Evolutionary conservation across 1,284 basidiomycete species (phyloP), one percentile per base, ranked within the genome.

Genomic region (Ustilago bromivora): DNA sequence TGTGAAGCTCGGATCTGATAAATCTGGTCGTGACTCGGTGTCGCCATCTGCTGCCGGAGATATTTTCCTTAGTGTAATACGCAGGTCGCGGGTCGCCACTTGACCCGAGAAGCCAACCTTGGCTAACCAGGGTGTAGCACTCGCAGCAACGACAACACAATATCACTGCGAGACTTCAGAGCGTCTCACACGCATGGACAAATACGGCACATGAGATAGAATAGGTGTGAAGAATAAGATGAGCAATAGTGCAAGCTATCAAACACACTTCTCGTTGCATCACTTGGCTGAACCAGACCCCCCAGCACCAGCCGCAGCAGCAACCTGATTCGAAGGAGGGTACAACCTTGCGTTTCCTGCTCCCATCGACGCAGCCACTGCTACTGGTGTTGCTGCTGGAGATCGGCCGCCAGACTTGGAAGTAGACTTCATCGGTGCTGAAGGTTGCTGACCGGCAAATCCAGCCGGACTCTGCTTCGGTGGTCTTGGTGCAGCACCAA

Each of bases 311-410:
- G 40, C 40, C 19, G 19, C 17, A 51, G 46, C 47, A 23, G 28
- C 47, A 9, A 40, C 13, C 55, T 64, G 54, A 15, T n/a, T 23
- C 3, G 52, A 43, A 1, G 69, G 59, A 17, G 68, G 74, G 47
- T 76, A 71, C 35, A 76, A 46, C 8, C 64, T 59, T 8, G 65
- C 46, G 23, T 76, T 71, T 1, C 52, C 62, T 19, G 57, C 69
- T 2, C 74, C 74, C 7, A 57, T 46, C 2, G 69, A 61, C 2
- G 69, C 66, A 1, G 69, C 69, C 4, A 61, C 53, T 15, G 74
- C 57, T 17, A 76, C 69, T 0, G 74, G 74, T 7, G 69, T 76
- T 12, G 74, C 68, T 40, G 68, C 53, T 31, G 61, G 61, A 7
- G 61, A 28, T 28, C 23, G 46, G 23, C 41, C 40, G 1, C 38